These are phyloP conservation scores for Plasmopara muralis DNA, from an alignment of 352 stramenopile species.

Conservation along the genomic window DNA sequence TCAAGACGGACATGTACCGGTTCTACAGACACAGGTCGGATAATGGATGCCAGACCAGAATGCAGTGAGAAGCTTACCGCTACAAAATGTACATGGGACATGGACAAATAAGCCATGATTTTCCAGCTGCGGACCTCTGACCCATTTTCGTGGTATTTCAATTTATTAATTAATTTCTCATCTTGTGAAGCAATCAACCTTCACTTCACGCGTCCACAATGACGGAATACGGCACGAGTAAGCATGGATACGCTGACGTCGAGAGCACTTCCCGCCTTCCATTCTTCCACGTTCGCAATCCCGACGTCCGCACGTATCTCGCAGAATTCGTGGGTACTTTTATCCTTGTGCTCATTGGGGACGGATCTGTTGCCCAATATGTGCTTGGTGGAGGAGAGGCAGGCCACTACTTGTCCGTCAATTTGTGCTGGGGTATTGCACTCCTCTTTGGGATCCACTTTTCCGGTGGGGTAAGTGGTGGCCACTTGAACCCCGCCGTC, in stretches of 20 bases:
- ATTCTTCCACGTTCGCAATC: conserved; percentile 26
- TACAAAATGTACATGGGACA: too few species aligned
- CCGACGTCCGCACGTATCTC: conserved; percentile 43
- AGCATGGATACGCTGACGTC: conserved; percentile 24
- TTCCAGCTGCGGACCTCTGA: conserved; percentile 18
- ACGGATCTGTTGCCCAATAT: conserved; percentile 54
- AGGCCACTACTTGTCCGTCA: conserved; percentile 47
- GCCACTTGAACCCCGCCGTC: conserved; percentile 60
- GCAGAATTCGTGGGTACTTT: conserved; percentile 63
- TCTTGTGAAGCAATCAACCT: conserved; percentile 1
- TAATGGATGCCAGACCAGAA: too few species aligned
- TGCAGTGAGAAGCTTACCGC: too few species aligned
- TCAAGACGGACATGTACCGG: too few species aligned
- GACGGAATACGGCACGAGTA: conserved; percentile 31
- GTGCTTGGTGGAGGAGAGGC: conserved; percentile 36
- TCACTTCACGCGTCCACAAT: conserved; percentile 8
- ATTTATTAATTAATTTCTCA: conserved; percentile 6
- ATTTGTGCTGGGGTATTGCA: conserved; percentile 51
- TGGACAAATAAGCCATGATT: too few species aligned
- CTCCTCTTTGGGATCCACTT: conserved; percentile 59
- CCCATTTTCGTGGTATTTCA: conserved; percentile 12
- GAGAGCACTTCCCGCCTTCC: conserved; percentile 23
- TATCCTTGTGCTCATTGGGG: conserved; percentile 52
- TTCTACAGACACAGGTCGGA: too few species aligned
- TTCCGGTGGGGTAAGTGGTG: conserved; percentile 44